Conservation (phyloP, 1,139 yeast genomes). For the Kluyveromyces sp. region DNA sequence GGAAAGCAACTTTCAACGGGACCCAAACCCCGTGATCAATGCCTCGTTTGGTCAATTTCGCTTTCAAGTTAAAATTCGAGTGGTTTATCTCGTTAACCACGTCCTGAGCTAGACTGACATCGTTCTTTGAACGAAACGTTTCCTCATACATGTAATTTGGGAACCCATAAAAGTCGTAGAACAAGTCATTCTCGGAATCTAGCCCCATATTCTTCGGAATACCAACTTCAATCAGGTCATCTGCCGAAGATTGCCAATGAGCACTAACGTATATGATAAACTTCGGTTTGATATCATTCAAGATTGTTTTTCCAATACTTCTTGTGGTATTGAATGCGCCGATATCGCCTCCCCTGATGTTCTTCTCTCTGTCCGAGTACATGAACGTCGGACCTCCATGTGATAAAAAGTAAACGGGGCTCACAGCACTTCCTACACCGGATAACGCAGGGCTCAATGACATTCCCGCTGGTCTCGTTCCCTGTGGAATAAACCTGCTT, state of each 20-base stretch:
- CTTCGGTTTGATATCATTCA: constrained; percentile 48
- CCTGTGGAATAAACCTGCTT: neutral
- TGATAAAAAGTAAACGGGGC: constrained; percentile 58
- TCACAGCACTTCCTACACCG: neutral
- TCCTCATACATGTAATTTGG: constrained; percentile 58
- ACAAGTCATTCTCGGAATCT: constrained; percentile 32
- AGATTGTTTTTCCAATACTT: constrained; percentile 46
- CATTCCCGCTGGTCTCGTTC: neutral
- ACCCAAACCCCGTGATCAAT: constrained; percentile 83
- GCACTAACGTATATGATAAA: constrained; percentile 63
- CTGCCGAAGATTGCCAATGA: constrained; percentile 58
- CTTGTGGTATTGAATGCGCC: constrained; percentile 56
- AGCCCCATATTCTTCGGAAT: constrained; percentile 33
- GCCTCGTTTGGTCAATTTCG: constrained; percentile 47
- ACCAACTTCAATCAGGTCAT: constrained; percentile 40
- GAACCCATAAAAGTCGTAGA: constrained; percentile 71
- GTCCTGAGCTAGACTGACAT: constrained; percentile 38
- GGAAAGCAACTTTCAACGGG: constrained; percentile 66
- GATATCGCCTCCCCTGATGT: constrained; percentile 38
- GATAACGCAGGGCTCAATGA: neutral
- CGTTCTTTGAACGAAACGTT: constrained; percentile 47
- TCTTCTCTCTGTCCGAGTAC: constrained; percentile 35
- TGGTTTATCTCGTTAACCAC: constrained; percentile 37
- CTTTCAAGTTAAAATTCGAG: constrained; percentile 38
- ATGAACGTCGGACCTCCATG: constrained; percentile 80